These are phyloP conservation scores for Hypomyces perniciosus DNA, from an alignment of 2,329 filamentous ascomycete species.

Conservation along the genomic window DNA sequence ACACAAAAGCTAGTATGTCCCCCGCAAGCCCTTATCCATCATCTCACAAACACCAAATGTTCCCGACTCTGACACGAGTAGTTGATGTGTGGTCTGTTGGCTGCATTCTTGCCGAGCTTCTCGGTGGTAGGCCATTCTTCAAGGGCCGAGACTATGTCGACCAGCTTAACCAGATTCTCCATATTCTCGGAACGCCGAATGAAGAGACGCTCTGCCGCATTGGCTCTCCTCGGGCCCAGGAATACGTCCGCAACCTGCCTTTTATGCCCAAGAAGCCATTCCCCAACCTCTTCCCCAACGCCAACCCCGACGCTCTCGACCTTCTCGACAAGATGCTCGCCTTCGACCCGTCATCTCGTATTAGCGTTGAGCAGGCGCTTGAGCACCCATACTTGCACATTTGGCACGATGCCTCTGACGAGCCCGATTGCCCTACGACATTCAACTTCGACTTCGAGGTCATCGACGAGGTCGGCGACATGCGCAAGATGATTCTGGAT, in stretches of 20 bases:
- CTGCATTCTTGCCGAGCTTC: conserved; percentile 91
- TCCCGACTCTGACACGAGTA: conserved; percentile 29
- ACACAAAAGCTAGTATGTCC: conserved; percentile 97
- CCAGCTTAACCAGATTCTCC: conserved; percentile 97
- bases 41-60: neutral
- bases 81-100: conserved; percentile 99
- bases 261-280: conserved; percentile 94
- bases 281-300: conserved; percentile 80
- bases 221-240: conserved; percentile 89
- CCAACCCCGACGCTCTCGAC: conserved; percentile 92
- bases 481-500: conserved; percentile 96
- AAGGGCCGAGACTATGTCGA: conserved; percentile 99
- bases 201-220: conserved; percentile 92
- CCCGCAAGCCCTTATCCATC: neutral
- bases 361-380: conserved; percentile 89
- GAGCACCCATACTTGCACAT: conserved; percentile 96
- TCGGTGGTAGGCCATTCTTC: conserved; percentile 96
- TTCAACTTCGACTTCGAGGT: conserved; percentile 99
- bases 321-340: conserved; percentile 95
- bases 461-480: conserved; percentile 89
- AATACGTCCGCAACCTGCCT: conserved; percentile 95
- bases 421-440: conserved; percentile 85
- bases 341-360: conserved; percentile 89
- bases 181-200: conserved; percentile 94
- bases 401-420: conserved; percentile 96